Evolutionary conservation across 2,329 filamentous ascomycete genomes (phyloP).

Genomic region (Ascochyta pisi): DNA sequence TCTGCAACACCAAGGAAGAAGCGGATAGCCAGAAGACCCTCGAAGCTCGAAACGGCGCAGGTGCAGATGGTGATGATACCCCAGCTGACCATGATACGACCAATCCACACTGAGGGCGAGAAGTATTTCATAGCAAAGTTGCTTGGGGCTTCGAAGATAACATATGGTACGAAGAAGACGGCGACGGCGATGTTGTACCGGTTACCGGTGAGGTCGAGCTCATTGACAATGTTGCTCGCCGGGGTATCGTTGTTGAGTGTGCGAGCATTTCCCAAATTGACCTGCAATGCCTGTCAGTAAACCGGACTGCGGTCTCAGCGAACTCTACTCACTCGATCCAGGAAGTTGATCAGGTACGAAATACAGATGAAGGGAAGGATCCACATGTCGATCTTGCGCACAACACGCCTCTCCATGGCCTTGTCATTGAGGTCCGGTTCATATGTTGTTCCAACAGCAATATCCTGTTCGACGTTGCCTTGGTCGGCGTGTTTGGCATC

Average conservation of each 20-base stretch:
- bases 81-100: slow-evolving; percentile 74
- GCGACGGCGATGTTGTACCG: slow-evolving; percentile 27
- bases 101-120: slow-evolving; percentile 41
- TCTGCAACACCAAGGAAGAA: slow-evolving; percentile 74
- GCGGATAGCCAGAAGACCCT: slow-evolving; percentile 56
- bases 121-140: slow-evolving; percentile 56
- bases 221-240: slow-evolving; percentile 24
- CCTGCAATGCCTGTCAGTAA: slow-evolving; percentile 12
- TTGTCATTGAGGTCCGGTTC: slow-evolving; percentile 29
- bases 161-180: slow-evolving; percentile 57
- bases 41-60: slow-evolving; percentile 68
- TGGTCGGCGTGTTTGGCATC: slow-evolving; percentile 13
- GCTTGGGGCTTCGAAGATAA: slow-evolving; percentile 67
- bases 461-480: slow-evolving; percentile 18
- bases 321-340: slow-evolving; percentile 20
- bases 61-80: slow-evolving; percentile 71
- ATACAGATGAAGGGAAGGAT: slow-evolving; percentile 31
- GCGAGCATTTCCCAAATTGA: slow-evolving; percentile 31
- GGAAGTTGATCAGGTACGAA: slow-evolving; percentile 29
- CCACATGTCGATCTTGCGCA: slow-evolving; percentile 29
- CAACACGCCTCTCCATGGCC: slow-evolving; percentile 27
- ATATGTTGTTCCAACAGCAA: slow-evolving; percentile 17
- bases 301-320: background rate
- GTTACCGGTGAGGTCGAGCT: slow-evolving; percentile 25
- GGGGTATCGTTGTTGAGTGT: slow-evolving; percentile 30